A percentile compares a stretch with the other conserved stretches of the same genome.
These are phyloP conservation scores for Starmerella sp. DNA, from an alignment of 805 yeast genomes.

Conservation along the genomic window DNA sequence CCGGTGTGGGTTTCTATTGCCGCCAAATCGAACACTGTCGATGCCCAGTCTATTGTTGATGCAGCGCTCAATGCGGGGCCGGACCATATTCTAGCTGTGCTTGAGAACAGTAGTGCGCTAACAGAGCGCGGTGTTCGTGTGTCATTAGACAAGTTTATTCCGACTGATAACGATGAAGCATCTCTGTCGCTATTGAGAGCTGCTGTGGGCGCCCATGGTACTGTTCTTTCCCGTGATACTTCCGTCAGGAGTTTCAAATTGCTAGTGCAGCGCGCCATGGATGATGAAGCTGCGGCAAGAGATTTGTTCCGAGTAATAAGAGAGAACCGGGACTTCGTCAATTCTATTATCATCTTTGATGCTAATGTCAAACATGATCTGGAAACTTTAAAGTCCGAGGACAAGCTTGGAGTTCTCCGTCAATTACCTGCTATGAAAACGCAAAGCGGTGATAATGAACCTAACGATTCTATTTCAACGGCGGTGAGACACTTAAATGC, in stretches of 20 bases:
- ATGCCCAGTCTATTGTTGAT: conserved; percentile 15
- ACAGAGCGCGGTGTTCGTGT: conserved; percentile 1
- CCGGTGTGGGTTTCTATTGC: conserved; percentile 17
- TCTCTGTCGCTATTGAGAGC: conserved; percentile 2
- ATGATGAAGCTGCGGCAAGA: neutral
- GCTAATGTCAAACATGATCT: neutral
- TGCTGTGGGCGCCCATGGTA: conserved; percentile 12
- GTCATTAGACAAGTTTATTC: neutral
- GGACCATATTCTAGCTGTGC: neutral
- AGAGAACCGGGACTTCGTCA: neutral
- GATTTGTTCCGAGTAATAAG: conserved; percentile 9
- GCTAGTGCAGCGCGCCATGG: conserved; percentile 6
- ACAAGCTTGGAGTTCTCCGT: conserved; percentile 2
- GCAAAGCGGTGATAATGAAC: neutral
- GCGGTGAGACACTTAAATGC: neutral
- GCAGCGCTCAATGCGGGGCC: neutral
- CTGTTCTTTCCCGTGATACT: conserved; percentile 6
- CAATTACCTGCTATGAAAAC: neutral
- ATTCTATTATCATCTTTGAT: neutral
- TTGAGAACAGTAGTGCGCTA: conserved; percentile 8
- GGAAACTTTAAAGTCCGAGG: conserved; percentile 7
- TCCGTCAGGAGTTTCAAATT: conserved; percentile 6
- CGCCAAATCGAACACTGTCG: conserved; percentile 6
- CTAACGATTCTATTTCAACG: neutral
- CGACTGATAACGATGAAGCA: neutral